A percentile compares a stretch with the other conserved stretches of the same genome.
phyloP scores from a whole-genome alignment of 2,329 filamentous ascomycete genomes.

The Paecilomyces fulvus region DNA sequence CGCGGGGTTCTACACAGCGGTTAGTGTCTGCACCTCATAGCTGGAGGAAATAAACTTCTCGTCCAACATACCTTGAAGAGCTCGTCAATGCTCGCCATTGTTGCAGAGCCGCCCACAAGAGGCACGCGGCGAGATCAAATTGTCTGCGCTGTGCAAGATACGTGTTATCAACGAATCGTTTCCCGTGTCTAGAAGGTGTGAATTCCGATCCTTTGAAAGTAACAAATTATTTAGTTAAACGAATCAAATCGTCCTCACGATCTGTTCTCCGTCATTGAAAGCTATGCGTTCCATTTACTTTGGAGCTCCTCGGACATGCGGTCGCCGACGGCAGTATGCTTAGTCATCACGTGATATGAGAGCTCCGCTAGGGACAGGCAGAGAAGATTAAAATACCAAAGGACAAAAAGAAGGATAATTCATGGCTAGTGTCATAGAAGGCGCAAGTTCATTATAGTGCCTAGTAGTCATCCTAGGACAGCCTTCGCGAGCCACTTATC shows the following conservation, averaged over 20 bases:
- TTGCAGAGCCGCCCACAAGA: slow-evolving; percentile 8
- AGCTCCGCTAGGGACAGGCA: too few relatives aligned
- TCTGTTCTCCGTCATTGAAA: not conserved
- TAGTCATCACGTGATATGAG: not conserved
- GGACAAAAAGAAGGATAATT: too few relatives aligned
- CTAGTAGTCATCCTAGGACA: too few relatives aligned
- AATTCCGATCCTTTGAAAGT: not conserved
- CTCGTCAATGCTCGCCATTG: slow-evolving; percentile 54
- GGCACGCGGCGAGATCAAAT: not conserved
- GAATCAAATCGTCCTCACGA: not conserved
- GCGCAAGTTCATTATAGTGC: too few relatives aligned
- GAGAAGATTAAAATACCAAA: too few relatives aligned
- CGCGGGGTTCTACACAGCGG: slow-evolving; percentile 37
- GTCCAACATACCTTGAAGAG: slow-evolving; percentile 44
- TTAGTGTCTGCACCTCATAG: slow-evolving; percentile 8
- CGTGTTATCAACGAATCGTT: not conserved
- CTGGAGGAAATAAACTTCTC: not conserved
- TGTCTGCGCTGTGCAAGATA: not conserved
- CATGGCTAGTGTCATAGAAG: too few relatives aligned
- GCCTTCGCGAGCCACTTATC: too few relatives aligned
- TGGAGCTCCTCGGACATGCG: not conserved
- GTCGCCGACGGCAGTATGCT: not conserved
- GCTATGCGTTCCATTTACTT: not conserved
- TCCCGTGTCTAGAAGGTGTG: not conserved
- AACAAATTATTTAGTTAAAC: not conserved